phyloP scores from a whole-genome alignment of 805 yeast species.

The Blastobotrys attinorum region DNA sequence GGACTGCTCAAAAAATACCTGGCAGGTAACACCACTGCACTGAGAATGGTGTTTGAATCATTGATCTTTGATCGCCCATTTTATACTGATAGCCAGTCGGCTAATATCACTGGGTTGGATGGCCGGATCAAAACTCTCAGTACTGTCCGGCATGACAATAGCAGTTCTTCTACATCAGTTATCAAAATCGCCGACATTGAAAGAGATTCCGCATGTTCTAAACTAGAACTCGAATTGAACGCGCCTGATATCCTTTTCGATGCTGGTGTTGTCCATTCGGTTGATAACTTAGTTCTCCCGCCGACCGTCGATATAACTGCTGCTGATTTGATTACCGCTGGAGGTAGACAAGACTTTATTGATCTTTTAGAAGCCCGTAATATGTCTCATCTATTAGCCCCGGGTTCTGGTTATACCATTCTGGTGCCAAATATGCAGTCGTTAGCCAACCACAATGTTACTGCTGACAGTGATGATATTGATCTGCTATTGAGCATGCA shows the following conservation, averaged over 20 bases:
- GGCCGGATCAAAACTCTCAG: constrained; percentile 4
- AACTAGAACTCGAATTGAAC: constrained; percentile 14
- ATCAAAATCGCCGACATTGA: constrained; percentile 3
- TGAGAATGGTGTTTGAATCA: constrained; percentile 48
- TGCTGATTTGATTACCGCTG: constrained; percentile 47
- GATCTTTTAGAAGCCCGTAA: constrained; percentile 39
- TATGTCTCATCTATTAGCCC: constrained; percentile 38
- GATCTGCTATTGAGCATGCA: constrained; percentile 58
- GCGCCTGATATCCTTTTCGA: constrained; percentile 64
- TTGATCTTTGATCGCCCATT: constrained; percentile 49
- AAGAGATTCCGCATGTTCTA: too few species aligned
- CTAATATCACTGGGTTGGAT: constrained; percentile 17
- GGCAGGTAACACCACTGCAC: constrained; percentile 40
- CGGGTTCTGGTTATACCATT: constrained; percentile 45
- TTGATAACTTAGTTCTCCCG: constrained; percentile 52
- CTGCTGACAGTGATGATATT: constrained; percentile 36
- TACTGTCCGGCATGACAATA: constrained; percentile 11
- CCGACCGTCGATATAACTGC: constrained; percentile 43
- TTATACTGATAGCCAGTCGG: constrained; percentile 52
- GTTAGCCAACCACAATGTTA: constrained; percentile 43
- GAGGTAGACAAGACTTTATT: constrained; percentile 40
- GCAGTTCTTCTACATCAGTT: constrained; percentile 12
- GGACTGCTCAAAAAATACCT: constrained; percentile 56
- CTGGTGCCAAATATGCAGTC: constrained; percentile 63
- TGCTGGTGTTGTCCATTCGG: constrained; percentile 79